phyloP scores from a whole-genome alignment of 176 grass and related monocot genomes.

The Carex scoparia region DNA sequence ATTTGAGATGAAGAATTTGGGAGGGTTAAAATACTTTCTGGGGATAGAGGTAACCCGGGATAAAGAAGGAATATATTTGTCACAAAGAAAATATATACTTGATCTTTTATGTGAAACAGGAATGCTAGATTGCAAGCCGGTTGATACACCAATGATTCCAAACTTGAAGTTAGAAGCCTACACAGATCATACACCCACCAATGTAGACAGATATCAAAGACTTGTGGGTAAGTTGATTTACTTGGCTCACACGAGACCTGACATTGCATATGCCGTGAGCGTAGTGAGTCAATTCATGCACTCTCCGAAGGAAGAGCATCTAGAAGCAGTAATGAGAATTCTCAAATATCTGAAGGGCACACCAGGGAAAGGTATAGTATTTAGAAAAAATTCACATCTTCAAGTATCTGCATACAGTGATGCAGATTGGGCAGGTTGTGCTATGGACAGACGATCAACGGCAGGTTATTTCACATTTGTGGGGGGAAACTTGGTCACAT shows the following conservation, averaged over 20 bases:
- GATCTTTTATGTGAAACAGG: background rate
- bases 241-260: background rate
- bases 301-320: background rate
- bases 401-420: too few relatives aligned
- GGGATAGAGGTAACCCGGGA: background rate
- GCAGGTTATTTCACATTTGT: too few relatives aligned
- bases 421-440: too few relatives aligned
- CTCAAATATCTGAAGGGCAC: too few relatives aligned
- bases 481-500: too few relatives aligned
- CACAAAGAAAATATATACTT: background rate
- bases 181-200: background rate
- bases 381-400: too few relatives aligned
- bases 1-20: background rate
- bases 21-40: background rate
- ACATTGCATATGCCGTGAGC: background rate
- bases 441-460: too few relatives aligned
- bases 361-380: too few relatives aligned
- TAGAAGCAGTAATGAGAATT: too few relatives aligned
- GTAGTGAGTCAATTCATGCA: background rate
- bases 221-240: background rate
- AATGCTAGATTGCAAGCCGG: background rate
- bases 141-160: background rate
- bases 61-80: background rate
- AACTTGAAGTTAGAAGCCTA: background rate
- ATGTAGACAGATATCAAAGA: background rate